Evolutionary conservation across 495 filamentous ascomycete genomes (phyloP).

Genomic region (Penicillium maclennaniae): DNA sequence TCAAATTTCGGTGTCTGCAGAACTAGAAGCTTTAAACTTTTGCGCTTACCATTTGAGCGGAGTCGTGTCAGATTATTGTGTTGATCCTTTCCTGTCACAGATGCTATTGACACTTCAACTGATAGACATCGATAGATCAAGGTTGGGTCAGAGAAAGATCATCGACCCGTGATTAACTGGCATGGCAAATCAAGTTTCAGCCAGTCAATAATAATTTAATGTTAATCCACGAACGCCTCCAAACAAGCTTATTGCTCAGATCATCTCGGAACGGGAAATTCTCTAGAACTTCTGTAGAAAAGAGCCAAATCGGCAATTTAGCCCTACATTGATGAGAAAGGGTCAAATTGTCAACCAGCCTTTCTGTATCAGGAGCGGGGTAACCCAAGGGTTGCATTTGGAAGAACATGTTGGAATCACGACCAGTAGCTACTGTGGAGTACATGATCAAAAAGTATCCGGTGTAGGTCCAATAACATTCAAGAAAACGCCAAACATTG

Average conservation of each 20-base stretch:
- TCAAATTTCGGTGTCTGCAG: background rate
- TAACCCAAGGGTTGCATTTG: no score
- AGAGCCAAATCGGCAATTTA: no score
- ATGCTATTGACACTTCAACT: background rate
- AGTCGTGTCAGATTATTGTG: background rate
- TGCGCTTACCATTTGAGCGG: background rate
- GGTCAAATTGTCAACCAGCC: no score
- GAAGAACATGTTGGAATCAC: no score
- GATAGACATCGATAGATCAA: background rate
- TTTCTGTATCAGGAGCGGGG: no score
- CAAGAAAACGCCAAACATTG: no score
- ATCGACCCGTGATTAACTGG: background rate
- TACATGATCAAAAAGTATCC: no score
- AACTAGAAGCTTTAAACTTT: background rate
- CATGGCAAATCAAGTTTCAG: background rate
- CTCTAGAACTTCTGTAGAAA: background rate
- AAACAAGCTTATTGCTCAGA: background rate
- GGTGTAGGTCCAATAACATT: no score
- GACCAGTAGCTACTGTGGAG: no score
- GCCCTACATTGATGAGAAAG: no score
- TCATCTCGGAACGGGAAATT: background rate
- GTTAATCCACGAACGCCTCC: background rate
- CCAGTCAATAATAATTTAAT: background rate
- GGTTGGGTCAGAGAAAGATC: background rate
- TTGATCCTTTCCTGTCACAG: background rate